Base-by-base conservation (phyloP, 2,329 filamentous ascomycete genomes). In the Neonectria magnoliae region DNA sequence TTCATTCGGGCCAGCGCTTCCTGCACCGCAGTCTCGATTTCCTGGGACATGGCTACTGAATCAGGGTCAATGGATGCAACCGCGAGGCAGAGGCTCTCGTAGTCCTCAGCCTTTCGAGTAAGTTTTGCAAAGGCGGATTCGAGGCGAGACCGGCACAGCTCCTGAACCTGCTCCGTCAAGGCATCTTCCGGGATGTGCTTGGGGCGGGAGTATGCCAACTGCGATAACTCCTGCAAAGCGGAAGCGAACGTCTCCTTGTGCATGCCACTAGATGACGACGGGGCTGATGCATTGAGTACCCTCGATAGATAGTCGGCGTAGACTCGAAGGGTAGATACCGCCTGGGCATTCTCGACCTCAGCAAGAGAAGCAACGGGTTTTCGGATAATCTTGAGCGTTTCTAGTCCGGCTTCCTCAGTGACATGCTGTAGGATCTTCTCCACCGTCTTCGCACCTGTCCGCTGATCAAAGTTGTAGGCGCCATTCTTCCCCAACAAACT, bases 371-470 rank as follows among this genome's bases (percentile, higher is more conserved):
- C 66, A n/a, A 84, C 75, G 4, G 82, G 85, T 18, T 82, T 74
- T 60, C 81, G 78, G 36, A 89, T 77, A 29, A 85, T 77, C 29
- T 81, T 78, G 38, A 90, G 77, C n/a, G 85, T 78, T 16, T 79
- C 77, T 60, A 87, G 83, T 22, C 90, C 82, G 36, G 90, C 87
- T 20, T 85, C 77, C 4, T 83, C 79, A 25, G 87, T 86, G 9
- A 88, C 85, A 47, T 85, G 84, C 57, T 88, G 84, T 5, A 97
- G 79, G 2, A 96, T 83, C 67, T 87, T 90, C 71, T 97, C 93
- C 1, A 97, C 82, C 0, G 93, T 95, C 79, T 95, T 97, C 2
- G 91, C 91, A 76, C 92, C 96, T 1, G 94, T 97, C 62, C 91
- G 84, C 68, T 92, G 90, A 75, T 98, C 96, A 74, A 98, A 96